Evolutionary conservation across 1,284 basidiomycete species (phyloP), one percentile per base, ranked within the genome.

Genomic region (Inonotus hispidus): DNA sequence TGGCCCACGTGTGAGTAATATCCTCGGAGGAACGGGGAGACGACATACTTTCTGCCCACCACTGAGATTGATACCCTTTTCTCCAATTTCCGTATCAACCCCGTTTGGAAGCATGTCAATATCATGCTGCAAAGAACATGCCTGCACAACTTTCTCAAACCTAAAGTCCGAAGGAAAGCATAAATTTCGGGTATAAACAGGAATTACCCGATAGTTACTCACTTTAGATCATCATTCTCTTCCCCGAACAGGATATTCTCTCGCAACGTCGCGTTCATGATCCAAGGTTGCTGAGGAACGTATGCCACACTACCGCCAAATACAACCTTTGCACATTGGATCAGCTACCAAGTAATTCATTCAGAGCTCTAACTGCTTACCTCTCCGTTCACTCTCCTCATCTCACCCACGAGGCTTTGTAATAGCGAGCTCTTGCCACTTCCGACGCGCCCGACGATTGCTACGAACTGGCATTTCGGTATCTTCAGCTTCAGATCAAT

Each of bases 41-140:
- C 49, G 19, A 52, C 3, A 11, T 27, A 52, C 50, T 74, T 84
- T 84, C 65, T 85, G 82, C 1, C 82, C 82, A 76, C 83, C 81
- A 62, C 81, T 85, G 57, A 87, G 71, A 68, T 83, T 90, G 58
- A 90, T 84, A 4, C 92, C 92, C 66, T 88, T 85, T 73, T 94
- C 93, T 27, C 93, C 93, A 32, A 95, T 90, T 71, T 94, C 89
- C 0, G 90, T 93, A 56, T 77, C 69, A 65, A 88, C 86, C 2
- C 85, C 84, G 56, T 87, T 71, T 1, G 85, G 82, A 16, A 92
- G 73, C 68, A 88, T 79, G 47, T 80, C 79, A 2, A 92, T 73
- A 69, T 92, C 89, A 54, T 82, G 83, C 63, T 82, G 79, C 45
- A 91, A 72, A 52, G 77, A 77, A 68, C 87, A 92, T 0, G 88